These are phyloP conservation scores for Trifolium dubium DNA, from an alignment of 306 rosid species.

Conservation along the genomic window DNA sequence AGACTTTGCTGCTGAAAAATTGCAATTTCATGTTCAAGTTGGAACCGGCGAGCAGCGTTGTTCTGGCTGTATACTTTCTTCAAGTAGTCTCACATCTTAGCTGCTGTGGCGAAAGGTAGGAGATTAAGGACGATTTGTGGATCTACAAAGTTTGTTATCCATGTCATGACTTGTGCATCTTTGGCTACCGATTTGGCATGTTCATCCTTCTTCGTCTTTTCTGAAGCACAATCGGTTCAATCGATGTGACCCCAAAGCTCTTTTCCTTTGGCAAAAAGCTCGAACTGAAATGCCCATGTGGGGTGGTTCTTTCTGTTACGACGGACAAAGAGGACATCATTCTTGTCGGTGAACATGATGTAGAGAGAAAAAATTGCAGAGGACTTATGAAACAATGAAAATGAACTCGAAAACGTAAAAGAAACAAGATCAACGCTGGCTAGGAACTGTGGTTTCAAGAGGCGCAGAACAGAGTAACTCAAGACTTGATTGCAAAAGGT, in stretches of 20 bases:
- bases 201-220: neutral
- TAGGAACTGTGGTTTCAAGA: neutral
- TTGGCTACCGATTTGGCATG: neutral
- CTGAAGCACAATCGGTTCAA: neutral
- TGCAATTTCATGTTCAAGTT: no score
- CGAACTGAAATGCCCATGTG: neutral
- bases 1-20: no score
- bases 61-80: neutral
- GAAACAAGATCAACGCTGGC: neutral
- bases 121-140: neutral
- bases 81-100: neutral
- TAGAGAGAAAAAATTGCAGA: neutral
- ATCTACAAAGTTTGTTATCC: neutral
- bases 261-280: neutral
- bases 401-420: neutral
- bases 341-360: neutral
- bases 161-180: neutral
- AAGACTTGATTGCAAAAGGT: neutral
- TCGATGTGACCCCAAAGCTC: constrained; percentile 2
- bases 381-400: neutral
- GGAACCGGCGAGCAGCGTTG: neutral
- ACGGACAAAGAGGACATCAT: neutral
- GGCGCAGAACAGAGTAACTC: neutral
- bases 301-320: neutral
- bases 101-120: neutral